These are phyloP conservation scores for Fusarium stilboides DNA, from an alignment of 2,329 filamentous ascomycete genomes.

Conservation along the genomic window DNA sequence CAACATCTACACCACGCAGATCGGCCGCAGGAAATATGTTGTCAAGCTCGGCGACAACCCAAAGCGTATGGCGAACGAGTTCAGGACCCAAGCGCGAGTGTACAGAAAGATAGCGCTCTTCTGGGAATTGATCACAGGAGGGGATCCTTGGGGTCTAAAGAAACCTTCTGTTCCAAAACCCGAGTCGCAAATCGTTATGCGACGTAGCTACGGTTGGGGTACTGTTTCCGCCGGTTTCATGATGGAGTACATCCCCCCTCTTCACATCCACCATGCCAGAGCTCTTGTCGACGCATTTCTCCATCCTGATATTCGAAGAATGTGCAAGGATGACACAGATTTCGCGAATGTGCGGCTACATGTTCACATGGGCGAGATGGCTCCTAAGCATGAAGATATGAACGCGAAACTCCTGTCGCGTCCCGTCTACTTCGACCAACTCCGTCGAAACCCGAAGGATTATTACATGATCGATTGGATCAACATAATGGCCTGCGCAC, in stretches of 20 bases:
- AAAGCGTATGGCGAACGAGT: neutral
- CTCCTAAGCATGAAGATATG: neutral
- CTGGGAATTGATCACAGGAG: neutral
- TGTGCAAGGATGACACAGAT: neutral
- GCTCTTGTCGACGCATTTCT: conserved; percentile 14
- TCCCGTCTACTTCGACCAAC: conserved; percentile 44
- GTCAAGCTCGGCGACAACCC: conserved; percentile 14
- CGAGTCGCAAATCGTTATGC: neutral
- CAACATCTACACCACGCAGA: neutral
- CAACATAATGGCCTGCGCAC: conserved; percentile 36
- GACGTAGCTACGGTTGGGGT: neutral
- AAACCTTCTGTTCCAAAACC: conserved; percentile 13
- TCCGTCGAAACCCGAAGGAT: conserved; percentile 19
- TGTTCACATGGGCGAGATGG: conserved; percentile 20
- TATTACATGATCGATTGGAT: conserved; percentile 9
- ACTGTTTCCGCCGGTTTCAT: conserved; percentile 10
- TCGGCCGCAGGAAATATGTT: neutral
- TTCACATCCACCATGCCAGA: conserved; percentile 2
- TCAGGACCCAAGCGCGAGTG: conserved; percentile 6
- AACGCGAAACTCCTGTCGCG: conserved; percentile 19
- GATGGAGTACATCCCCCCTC: conserved; percentile 12
- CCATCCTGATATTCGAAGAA: neutral
- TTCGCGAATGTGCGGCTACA: conserved; percentile 23
- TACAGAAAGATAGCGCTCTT: neutral
- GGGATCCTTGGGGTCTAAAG: neutral